phyloP scores from a whole-genome alignment of 176 grass and related monocot species.

The Melocanna baccifera region DNA sequence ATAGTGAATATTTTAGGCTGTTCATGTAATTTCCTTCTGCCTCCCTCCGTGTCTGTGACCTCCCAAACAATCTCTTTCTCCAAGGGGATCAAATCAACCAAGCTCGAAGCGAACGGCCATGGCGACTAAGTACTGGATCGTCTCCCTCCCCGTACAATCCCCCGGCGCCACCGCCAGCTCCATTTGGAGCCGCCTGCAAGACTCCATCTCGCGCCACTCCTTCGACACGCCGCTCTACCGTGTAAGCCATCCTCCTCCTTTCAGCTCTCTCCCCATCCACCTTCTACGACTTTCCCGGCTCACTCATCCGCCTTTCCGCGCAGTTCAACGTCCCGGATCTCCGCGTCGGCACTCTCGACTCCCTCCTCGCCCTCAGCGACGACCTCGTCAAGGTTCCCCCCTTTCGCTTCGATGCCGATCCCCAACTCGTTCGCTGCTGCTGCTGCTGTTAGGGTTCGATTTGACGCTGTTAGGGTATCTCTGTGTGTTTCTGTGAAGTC shows the following conservation, averaged over 20 bases:
- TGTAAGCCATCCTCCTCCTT: constrained; percentile 22
- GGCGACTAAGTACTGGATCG: constrained; percentile 88
- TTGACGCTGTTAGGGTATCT: neutral
- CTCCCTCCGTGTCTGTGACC: too few relatives aligned
- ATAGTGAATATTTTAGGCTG: too few relatives aligned
- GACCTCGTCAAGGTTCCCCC: constrained; percentile 75
- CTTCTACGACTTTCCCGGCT: neutral
- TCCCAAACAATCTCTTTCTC: too few relatives aligned
- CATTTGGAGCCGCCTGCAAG: constrained; percentile 69
- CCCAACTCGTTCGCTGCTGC: neutral
- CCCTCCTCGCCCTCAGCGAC: constrained; percentile 94
- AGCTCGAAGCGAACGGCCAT: constrained; percentile 27
- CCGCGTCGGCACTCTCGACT: constrained; percentile 89
- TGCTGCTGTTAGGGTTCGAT: neutral
- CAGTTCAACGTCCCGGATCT: constrained; percentile 84
- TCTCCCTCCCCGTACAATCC: constrained; percentile 60
- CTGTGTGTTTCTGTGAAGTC: constrained; percentile 44
- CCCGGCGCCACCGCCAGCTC: constrained; percentile 34
- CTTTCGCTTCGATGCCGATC: neutral
- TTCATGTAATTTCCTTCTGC: too few relatives aligned
- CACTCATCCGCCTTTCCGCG: neutral
- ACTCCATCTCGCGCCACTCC: constrained; percentile 70
- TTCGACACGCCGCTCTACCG: constrained; percentile 94
- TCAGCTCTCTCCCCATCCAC: neutral
- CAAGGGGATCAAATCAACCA: too few relatives aligned